These are phyloP conservation scores for Fusarium sp. DNA, from an alignment of 2,329 filamentous ascomycete genomes.

Conservation along the genomic window DNA sequence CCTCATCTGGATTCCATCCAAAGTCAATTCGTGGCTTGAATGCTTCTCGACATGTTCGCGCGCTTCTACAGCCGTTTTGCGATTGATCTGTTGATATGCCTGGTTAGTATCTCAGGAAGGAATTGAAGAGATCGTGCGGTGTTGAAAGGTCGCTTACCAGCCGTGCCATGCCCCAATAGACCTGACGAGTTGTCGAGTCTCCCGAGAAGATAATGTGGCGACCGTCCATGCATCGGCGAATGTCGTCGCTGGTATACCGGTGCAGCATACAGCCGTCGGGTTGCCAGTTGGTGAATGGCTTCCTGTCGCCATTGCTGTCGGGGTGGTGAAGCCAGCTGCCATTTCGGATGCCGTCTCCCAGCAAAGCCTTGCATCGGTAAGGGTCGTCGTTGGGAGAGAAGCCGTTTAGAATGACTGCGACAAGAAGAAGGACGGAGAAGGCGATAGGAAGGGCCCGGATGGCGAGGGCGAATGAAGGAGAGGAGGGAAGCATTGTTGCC, in stretches of 20 bases:
- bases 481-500: slow-evolving; percentile 25
- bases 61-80: slow-evolving; percentile 25
- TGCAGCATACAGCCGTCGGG: slow-evolving; percentile 70
- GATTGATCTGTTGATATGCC: slow-evolving; percentile 33
- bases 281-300: slow-evolving; percentile 65
- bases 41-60: slow-evolving; percentile 23
- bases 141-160: slow-evolving; percentile 34
- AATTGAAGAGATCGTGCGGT: background rate
- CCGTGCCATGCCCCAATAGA: slow-evolving; percentile 66
- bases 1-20: slow-evolving; percentile 60
- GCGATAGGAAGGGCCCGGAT: slow-evolving; percentile 31
- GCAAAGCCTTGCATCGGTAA: slow-evolving; percentile 64
- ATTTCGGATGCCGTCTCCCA: slow-evolving; percentile 50
- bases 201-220: slow-evolving; percentile 70
- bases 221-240: slow-evolving; percentile 63
- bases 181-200: slow-evolving; percentile 69
- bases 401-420: slow-evolving; percentile 25
- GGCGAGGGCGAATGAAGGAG: slow-evolving; percentile 14
- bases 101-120: background rate
- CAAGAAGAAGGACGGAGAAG: slow-evolving; percentile 35
- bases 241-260: slow-evolving; percentile 64
- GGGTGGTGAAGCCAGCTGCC: slow-evolving; percentile 62
- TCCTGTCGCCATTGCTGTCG: slow-evolving; percentile 42
- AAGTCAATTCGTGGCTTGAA: slow-evolving; percentile 50
- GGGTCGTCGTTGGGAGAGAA: slow-evolving; percentile 53